These are phyloP conservation scores for Gossypium bickii DNA, from an alignment of 345 rosid genomes.

Conservation along the genomic window DNA sequence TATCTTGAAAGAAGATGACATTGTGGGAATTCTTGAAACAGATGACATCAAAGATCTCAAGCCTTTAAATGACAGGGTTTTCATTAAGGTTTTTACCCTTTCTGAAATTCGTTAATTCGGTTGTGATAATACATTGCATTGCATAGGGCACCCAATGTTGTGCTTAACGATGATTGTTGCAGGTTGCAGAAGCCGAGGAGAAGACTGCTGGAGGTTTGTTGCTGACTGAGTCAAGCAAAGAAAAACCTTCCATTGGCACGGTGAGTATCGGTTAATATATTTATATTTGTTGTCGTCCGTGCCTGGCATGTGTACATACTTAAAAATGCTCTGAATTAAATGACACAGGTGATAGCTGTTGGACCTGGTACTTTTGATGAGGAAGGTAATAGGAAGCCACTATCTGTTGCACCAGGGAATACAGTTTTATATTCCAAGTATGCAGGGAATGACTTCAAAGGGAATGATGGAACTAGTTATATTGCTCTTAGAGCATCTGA, in stretches of 20 bases:
- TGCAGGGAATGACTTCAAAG: constrained; percentile 86
- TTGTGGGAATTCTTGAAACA: constrained; percentile 87
- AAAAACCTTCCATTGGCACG: constrained; percentile 86
- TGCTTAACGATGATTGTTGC: constrained; percentile 17
- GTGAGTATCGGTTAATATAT: constrained; percentile 29
- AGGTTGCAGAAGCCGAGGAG: constrained; percentile 92
- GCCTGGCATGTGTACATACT: no score
- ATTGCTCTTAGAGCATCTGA: constrained; percentile 80
- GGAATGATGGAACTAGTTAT: constrained; percentile 68
- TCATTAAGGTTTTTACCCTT: constrained; percentile 56
- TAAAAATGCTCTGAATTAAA: background rate
- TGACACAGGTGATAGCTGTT: constrained; percentile 66
- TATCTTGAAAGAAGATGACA: constrained; percentile 85
- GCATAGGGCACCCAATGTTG: background rate
- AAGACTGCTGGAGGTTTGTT: constrained; percentile 94
- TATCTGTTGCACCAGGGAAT: constrained; percentile 54
- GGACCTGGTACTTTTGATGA: constrained; percentile 86
- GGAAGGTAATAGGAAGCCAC: constrained; percentile 58
- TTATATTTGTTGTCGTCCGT: no score
- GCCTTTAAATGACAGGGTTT: constrained; percentile 84
- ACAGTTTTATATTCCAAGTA: constrained; percentile 88
- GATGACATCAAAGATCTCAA: constrained; percentile 88
- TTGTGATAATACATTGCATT: background rate
- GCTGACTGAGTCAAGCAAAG: constrained; percentile 78
- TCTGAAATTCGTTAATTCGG: background rate